Conservation (phyloP, 1,284 basidiomycete species). For the Ustilago vetiveriae region DNA sequence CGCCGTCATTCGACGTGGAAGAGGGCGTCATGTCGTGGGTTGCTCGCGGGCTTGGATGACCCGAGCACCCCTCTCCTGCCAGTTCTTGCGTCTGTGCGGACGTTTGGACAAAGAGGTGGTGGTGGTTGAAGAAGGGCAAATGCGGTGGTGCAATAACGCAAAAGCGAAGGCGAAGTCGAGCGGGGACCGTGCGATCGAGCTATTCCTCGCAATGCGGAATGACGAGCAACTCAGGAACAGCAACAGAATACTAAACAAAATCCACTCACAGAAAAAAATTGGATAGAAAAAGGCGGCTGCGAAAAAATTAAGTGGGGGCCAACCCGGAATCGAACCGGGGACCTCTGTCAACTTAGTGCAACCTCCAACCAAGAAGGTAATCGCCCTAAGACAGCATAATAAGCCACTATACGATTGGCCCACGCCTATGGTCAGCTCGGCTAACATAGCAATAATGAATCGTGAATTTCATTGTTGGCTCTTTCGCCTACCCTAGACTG, state of each 20-base stretch:
- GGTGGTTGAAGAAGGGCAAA: background rate
- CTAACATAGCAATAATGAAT: background rate
- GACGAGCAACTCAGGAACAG: background rate
- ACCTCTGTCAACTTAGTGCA: constrained; percentile 53
- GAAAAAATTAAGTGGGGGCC: constrained; percentile 44
- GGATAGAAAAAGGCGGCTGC: no score
- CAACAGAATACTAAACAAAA: constrained; percentile 7
- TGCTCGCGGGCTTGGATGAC: no score
- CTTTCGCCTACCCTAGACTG: no score
- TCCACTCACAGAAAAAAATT: constrained; percentile 19
- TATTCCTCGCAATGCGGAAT: no score
- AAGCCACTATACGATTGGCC: constrained; percentile 54
- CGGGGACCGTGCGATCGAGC: no score
- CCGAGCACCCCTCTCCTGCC: no score
- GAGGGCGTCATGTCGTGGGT: constrained; percentile 7
- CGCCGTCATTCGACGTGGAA: background rate
- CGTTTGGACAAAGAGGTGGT: background rate
- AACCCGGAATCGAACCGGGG: constrained; percentile 56
- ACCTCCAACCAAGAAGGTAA: constrained; percentile 8
- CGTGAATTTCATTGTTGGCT: no score
- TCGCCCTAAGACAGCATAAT: constrained; percentile 58
- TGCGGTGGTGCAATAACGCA: background rate
- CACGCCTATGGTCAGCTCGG: background rate
- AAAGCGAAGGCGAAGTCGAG: no score
- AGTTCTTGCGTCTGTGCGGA: no score